Evolutionary conservation across 1,284 basidiomycete genomes (phyloP), one percentile per base, ranked within the genome.

Genomic region (Macrocystidia cucumis): DNA sequence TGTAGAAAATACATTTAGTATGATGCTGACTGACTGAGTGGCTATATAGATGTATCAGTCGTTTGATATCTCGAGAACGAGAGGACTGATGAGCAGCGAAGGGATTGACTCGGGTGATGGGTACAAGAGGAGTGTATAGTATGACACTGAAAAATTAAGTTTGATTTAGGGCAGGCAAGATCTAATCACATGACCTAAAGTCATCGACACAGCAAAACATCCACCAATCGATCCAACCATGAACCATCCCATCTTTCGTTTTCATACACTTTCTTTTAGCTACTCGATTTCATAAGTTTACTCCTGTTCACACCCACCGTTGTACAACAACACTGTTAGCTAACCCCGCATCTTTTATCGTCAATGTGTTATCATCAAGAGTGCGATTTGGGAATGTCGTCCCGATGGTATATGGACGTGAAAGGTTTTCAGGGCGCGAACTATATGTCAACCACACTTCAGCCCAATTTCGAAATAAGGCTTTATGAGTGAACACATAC

Each of bases 261-360:
- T 12, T 12, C 23, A 25, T 9, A 9, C 9, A 25, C 12, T 9
- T 25, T 9, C 9, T 25, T 9, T 25, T 12, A 12, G 9, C 23
- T 25, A 25, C 12, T 9, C 23, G n/a, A n/a, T n/a, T n/a, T n/a
- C n/a, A n/a, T n/a, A n/a, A n/a, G n/a, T 50, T 32, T 4, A 28
- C 20, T 37, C 34, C 32, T 21, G 23, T 32, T 42, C 35, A 83
- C 18, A 58, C 65, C 84, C 84, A 90, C 39, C 86, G 67, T 62
- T 95, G 91, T 17, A 95, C 79, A 11, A 97, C 69, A 2, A 97
- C 91, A 37, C 83, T 85, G 45, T 91, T 91, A 20, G 72, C 66
- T 40, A 96, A 57, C 2, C 80, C 78, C 3, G 88, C 90, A 12
- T 62, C 67, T 50, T 86, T 69, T 42, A 96, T 76, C 2, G 89